These are phyloP conservation scores for Leccinellum luteum DNA, from an alignment of 768 basidiomycete genomes.

Conservation along the genomic window DNA sequence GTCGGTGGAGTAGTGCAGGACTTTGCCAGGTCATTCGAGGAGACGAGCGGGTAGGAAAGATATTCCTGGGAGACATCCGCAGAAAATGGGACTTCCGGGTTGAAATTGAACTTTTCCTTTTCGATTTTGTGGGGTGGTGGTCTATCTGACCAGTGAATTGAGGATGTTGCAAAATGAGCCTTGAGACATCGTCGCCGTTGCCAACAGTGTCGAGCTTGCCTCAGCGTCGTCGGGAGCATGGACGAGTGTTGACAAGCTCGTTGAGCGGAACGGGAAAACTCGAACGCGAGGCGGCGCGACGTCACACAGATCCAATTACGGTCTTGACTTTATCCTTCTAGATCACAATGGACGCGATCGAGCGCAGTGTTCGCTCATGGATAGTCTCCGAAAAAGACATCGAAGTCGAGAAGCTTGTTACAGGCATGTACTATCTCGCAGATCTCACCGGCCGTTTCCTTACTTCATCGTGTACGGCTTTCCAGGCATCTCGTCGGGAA, in stretches of 20 bases:
- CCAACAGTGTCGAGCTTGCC: constrained; percentile 16
- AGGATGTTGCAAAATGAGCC: constrained; percentile 25
- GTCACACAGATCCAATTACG: background rate
- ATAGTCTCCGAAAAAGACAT: constrained; percentile 60
- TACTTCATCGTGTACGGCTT: background rate
- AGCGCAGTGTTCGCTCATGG: constrained; percentile 68
- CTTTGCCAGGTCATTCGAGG: constrained; percentile 65
- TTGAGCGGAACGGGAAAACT: constrained; percentile 6
- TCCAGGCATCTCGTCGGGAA: constrained; percentile 33
- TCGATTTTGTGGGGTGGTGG: constrained; percentile 8
- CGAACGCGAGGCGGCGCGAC: background rate
- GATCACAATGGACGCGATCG: constrained; percentile 39
- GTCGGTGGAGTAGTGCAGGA: constrained; percentile 57
- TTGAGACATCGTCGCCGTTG: constrained; percentile 24
- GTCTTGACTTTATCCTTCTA: background rate
- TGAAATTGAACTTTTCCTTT: constrained; percentile 78
- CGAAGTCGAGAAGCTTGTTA: constrained; percentile 56
- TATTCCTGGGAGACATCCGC: constrained; percentile 44
- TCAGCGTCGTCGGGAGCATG: constrained; percentile 25
- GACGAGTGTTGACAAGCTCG: background rate
- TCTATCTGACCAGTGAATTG: constrained; percentile 10
- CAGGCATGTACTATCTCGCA: constrained; percentile 43
- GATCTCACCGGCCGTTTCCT: background rate
- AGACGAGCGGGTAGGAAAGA: constrained; percentile 54
- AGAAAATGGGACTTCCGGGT: constrained; percentile 55